Base-by-base conservation (phyloP, 148 eudicot species). In the Rhododendron williamsianum region DNA sequence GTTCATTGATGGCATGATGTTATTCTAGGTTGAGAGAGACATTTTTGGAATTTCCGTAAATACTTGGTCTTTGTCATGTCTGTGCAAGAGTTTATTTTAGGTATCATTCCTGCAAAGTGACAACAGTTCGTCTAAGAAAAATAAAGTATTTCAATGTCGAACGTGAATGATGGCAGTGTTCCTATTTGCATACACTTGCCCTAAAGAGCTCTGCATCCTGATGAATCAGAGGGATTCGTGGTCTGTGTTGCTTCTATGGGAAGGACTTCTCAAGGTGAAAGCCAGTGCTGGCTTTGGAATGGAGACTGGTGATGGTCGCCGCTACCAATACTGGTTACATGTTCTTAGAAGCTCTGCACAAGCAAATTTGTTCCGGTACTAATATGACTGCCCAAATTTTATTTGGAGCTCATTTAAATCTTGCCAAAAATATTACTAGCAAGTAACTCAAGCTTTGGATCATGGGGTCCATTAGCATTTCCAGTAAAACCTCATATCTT, bases 31-130 rank as follows among this genome's bases (percentile, higher is more conserved):
- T 8, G 41, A 1, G n/a, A 69, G 30, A 8, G 25, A 7, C 38
- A 21, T 72, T 58, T 48, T 83, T n/a, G 43, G 18, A 71, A 72
- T 83, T 83, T 72, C 46, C 51, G 46, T 78, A 46, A 46, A 78
- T 48, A 74, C 56, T 23, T 46, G 36, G 36, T 11, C 81, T 10
- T 46, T 46, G 18, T 27, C 65, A 58, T 6, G 9, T 58, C n/a
- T 48, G 0, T 46, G 52, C 27, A 23, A 21, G 56, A 78, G 56
- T 7, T 78, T 48, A 18, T 49, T 74, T 35, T 74, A 38, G 76
- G 21, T 71, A 4, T 13, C 76, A 71, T 13, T 33, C 76, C 19
- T 65, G 72, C 33, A 12, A 33, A 71, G 38, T 65, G 72, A 58
- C n/a, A 2, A 65, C 30, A 65, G 76, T 71, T 71, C 16, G 2